Evolutionary conservation across 2,329 filamentous ascomycete species (phyloP).

Genomic region (Aspergillus unguis): DNA sequence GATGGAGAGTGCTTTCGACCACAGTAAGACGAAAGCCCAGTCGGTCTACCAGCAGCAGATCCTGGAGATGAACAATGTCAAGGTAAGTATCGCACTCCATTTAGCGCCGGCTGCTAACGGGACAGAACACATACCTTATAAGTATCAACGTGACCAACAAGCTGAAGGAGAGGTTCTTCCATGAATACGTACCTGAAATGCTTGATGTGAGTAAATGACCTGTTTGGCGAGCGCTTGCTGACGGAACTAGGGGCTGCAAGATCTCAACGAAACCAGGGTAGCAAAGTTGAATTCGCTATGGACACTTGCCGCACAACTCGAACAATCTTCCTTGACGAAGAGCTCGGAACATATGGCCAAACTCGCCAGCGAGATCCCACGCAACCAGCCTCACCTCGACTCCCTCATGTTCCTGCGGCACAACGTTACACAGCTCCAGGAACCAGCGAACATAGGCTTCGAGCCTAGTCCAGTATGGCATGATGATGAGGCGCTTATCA

Average conservation of each 20-base stretch:
- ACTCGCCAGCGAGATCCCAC: constrained; percentile 73
- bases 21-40: constrained; percentile 81
- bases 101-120: constrained; percentile 21
- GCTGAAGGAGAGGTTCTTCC: constrained; percentile 95
- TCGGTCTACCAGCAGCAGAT: constrained; percentile 89
- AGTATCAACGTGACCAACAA: constrained; percentile 96
- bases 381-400: constrained; percentile 85
- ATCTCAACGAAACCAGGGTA: constrained; percentile 85
- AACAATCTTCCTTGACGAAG: constrained; percentile 71
- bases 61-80: constrained; percentile 92
- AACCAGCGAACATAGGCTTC: constrained; percentile 79
- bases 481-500: constrained; percentile 81
- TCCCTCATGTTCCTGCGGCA: constrained; percentile 98
- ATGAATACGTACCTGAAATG: constrained; percentile 92
- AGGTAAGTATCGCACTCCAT: constrained; percentile 41
- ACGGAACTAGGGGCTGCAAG: constrained; percentile 64
- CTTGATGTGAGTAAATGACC: constrained; percentile 64
- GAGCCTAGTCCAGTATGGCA: constrained; percentile 97
- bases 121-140: constrained; percentile 87
- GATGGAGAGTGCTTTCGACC: constrained; percentile 85
- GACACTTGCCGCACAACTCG: constrained; percentile 74
- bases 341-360: constrained; percentile 70
- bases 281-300: constrained; percentile 81
- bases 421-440: constrained; percentile 77
- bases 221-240: background rate